Evolutionary conservation across 176 grass and related monocot genomes (phyloP).

Genomic region (Poa pratensis): DNA sequence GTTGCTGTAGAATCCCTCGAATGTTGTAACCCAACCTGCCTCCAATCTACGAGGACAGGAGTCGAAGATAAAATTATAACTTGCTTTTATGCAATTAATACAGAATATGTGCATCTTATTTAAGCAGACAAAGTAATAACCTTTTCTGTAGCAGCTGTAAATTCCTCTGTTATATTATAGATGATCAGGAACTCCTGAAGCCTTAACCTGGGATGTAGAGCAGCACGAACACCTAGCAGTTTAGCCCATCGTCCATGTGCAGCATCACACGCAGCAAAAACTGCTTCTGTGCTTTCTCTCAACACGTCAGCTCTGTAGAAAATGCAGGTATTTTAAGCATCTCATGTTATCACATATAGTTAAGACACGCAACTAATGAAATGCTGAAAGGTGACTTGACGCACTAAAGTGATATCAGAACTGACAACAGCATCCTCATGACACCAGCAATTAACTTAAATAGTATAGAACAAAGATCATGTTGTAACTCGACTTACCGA

Average conservation of each 20-base stretch:
- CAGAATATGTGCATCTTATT: constrained; percentile 18
- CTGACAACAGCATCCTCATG: constrained; percentile 2
- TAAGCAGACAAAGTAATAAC: constrained; percentile 53
- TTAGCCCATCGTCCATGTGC: constrained; percentile 98
- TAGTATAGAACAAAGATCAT: constrained; percentile 7
- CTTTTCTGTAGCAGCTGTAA: constrained; percentile 95
- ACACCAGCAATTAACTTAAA: constrained; percentile 26
- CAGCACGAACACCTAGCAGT: constrained; percentile 93
- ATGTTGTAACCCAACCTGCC: constrained; percentile 98
- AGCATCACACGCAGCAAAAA: constrained; percentile 93
- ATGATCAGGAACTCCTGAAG: constrained; percentile 96
- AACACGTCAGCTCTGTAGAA: constrained; percentile 87
- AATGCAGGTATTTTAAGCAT: constrained; percentile 33
- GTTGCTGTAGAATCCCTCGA: constrained; percentile 88
- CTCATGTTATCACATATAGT: constrained; percentile 17
- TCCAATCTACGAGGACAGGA: constrained; percentile 71
- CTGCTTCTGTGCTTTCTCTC: constrained; percentile 95
- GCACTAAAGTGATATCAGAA: background rate
- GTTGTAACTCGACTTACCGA: constrained; percentile 53
- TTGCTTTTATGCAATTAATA: constrained; percentile 16
- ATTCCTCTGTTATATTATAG: constrained; percentile 94
- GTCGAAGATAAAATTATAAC: constrained; percentile 17
- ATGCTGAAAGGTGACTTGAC: background rate
- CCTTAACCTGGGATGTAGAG: constrained; percentile 91
- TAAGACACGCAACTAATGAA: constrained; percentile 25